phyloP scores from a whole-genome alignment of 2,329 filamentous ascomycete species.

The Tolypocladium cylindrosporum region DNA sequence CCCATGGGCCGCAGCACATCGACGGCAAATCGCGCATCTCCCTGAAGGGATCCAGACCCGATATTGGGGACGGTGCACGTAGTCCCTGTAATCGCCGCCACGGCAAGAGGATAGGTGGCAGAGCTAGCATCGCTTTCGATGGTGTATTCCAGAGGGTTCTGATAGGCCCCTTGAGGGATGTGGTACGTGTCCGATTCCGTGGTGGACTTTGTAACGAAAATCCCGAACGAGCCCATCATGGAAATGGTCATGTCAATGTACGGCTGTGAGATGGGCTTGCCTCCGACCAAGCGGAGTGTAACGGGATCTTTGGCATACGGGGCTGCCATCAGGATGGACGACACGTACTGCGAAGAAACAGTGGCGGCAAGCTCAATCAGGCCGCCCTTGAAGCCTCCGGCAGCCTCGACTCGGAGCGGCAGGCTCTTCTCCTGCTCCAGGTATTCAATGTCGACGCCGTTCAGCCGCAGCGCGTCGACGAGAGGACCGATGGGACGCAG shows the following conservation, averaged over 20 bases:
- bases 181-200: constrained; percentile 86
- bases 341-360: constrained; percentile 98
- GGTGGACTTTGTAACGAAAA: constrained; percentile 65
- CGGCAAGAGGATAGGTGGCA: constrained; percentile 87
- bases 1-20: constrained; percentile 91
- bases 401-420: constrained; percentile 72
- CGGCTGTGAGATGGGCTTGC: constrained; percentile 90
- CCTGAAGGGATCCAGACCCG: constrained; percentile 82
- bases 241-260: constrained; percentile 99
- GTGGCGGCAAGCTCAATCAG: constrained; percentile 88
- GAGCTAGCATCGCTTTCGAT: constrained; percentile 97
- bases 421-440: constrained; percentile 75
- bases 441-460: constrained; percentile 82
- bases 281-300: constrained; percentile 82
- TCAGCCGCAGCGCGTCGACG: constrained; percentile 78
- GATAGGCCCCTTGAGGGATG: constrained; percentile 76
- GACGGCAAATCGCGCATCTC: constrained; percentile 87
- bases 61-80: constrained; percentile 96
- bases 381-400: constrained; percentile 74
- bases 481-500: constrained; percentile 86
- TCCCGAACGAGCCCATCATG: constrained; percentile 93
- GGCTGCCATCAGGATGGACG: constrained; percentile 90
- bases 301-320: constrained; percentile 94
- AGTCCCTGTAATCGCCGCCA: constrained; percentile 91
- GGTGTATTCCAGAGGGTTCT: constrained; percentile 75